Evolutionary conservation across 352 stramenopile genomes (phyloP).

Genomic region (Globisporangium ultimum): DNA sequence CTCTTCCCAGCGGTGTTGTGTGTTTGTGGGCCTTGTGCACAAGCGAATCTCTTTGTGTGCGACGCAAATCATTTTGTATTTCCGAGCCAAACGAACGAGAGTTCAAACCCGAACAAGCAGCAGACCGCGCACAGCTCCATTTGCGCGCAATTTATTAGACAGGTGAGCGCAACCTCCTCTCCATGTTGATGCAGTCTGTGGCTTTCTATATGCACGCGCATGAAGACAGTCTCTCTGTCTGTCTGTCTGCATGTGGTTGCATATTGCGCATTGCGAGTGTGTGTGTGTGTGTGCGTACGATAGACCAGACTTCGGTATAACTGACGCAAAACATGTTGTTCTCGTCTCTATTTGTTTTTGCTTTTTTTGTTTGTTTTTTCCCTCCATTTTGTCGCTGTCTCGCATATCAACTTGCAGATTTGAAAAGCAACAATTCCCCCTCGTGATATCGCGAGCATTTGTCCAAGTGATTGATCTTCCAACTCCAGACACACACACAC

Average conservation of each 20-base stretch:
- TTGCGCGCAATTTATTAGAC: background rate
- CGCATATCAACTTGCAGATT: background rate
- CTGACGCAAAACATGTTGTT: no score
- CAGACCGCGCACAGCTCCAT: background rate
- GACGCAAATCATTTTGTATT: background rate
- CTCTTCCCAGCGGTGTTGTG: background rate
- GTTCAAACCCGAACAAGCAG: background rate
- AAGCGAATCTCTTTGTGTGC: constrained; percentile 6
- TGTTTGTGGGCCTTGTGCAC: background rate
- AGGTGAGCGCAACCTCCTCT: background rate
- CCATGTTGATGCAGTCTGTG: no score
- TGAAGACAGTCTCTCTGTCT: no score
- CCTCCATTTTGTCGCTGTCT: background rate
- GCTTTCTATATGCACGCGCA: no score
- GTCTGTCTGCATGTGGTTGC: no score
- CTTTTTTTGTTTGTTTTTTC: background rate
- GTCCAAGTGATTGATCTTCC: background rate
- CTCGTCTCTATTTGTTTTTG: no score
- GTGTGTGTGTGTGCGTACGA: no score
- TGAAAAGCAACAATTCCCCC: no score
- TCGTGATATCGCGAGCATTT: no score
- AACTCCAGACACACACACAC: constrained; percentile 1
- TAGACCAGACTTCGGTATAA: no score
- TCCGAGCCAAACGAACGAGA: background rate
- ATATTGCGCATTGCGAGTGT: no score